A percentile compares a stretch with the other conserved stretches of the same genome.
phyloP scores from a whole-genome alignment of 257 asterid species.

The Salvia miltiorrhiza region DNA sequence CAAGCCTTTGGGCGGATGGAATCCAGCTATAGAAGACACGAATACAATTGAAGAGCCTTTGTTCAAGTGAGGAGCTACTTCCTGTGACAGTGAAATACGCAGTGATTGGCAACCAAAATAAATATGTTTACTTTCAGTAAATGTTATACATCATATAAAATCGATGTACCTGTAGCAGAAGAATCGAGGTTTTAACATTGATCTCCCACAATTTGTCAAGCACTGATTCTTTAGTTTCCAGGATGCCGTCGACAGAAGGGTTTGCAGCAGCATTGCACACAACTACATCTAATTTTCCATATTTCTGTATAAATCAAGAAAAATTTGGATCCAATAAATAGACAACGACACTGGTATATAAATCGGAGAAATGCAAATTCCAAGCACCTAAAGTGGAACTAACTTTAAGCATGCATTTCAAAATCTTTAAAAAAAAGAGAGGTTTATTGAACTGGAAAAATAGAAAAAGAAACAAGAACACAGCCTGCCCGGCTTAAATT shows the following conservation, averaged over 20 bases:
- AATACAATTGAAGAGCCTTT: slow-evolving; percentile 75
- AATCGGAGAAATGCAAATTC: neutral
- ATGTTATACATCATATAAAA: neutral
- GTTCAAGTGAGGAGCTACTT: slow-evolving; percentile 68
- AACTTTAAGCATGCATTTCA: neutral
- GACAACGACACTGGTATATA: neutral
- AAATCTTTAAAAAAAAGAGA: neutral
- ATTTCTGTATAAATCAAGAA: slow-evolving; percentile 52
- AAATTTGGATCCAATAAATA: neutral
- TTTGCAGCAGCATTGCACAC: slow-evolving; percentile 97
- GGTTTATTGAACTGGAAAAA: neutral
- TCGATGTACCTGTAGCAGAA: slow-evolving; percentile 70
- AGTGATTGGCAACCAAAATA: neutral
- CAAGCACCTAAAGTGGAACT: neutral
- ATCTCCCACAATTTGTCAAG: slow-evolving; percentile 97
- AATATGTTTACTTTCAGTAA: neutral
- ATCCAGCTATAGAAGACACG: slow-evolving; percentile 64
- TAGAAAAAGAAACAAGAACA: neutral
- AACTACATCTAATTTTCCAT: slow-evolving; percentile 71
- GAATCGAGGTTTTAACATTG: slow-evolving; percentile 75
- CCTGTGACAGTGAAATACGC: slow-evolving; percentile 34
- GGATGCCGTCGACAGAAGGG: slow-evolving; percentile 60
- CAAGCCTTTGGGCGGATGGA: slow-evolving; percentile 51
- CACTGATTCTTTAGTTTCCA: slow-evolving; percentile 68
- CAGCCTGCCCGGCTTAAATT: neutral